Evolutionary conservation across 1,139 yeast species (phyloP), one percentile per base, ranked within the genome.

Genomic region (Taphrina pruni): DNA sequence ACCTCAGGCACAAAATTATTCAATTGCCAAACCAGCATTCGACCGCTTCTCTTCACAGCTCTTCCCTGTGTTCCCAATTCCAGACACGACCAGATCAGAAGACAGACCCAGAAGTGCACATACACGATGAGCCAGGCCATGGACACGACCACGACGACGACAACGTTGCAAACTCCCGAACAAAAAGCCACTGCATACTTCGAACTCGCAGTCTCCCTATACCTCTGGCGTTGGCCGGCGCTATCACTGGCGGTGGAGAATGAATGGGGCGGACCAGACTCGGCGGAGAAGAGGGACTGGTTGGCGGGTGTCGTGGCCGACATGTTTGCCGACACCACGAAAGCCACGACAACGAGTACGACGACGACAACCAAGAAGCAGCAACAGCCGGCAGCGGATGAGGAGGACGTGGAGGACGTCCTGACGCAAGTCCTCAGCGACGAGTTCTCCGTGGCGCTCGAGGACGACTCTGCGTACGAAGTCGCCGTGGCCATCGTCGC

Each of bases 201-300:
- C 56, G 67, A 64, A 35, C 48, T 64, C 32, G 67, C 61, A 43
- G 67, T 64, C 45, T 64, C 67, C 26, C 48, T 64, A 0, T 48
- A 55, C 55, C 67, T 64, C 41, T 64, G 67, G 67, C 67, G 67
- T 38, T 94, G 99, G 99, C 96, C 91, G 72, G 94, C 90, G 58
- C 82, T 94, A 70, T 84, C 85, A 66, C 88, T 90, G 0, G 99
- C 99, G 0, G 99, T 95, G n/a, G 96, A 87, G n/a, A 90, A 90
- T 77, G 82, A 84, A 51, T 94, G 99, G 99, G 99, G 99, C 71
- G 99, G 99, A 1, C 86, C 96, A 17, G 90, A 90, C 60, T 88
- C 96, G 12, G 85, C 84, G 0, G 98, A 90, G 61, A 94, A 94
- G 78, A 84, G 99, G 76, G 99, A 94, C 77, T 95, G 99, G 99